Percentiles rank a stretch among this genome's conserved stretches.
Conservation (phyloP, 1,284 basidiomycete species). For the Ustilago trichophora region DNA sequence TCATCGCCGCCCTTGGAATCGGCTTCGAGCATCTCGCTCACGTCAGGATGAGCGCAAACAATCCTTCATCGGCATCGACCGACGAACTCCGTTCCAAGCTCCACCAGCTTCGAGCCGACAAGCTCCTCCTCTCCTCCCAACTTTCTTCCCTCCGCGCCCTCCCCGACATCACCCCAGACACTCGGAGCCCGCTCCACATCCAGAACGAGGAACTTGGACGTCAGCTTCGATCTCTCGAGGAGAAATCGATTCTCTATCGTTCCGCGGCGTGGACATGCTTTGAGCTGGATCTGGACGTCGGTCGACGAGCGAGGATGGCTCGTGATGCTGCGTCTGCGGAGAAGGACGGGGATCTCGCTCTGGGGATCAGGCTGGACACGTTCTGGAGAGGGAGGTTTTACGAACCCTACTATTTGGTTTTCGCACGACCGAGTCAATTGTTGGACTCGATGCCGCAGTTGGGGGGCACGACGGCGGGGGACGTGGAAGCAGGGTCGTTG, state of each 20-base stretch:
- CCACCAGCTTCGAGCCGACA: conserved; percentile 37
- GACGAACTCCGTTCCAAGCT: conserved; percentile 24
- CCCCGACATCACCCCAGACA: conserved; percentile 1
- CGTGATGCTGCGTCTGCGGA: conserved; percentile 17
- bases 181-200: conserved; percentile 3
- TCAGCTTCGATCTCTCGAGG: conserved; percentile 34
- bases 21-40: background rate
- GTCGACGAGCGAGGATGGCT: conserved; percentile 35
- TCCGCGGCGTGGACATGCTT: conserved; percentile 51
- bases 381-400: conserved; percentile 49
- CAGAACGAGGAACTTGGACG: conserved; percentile 28
- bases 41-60: conserved; percentile 5
- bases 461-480: conserved; percentile 16
- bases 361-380: conserved; percentile 51
- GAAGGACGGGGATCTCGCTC: conserved; percentile 36
- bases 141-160: conserved; percentile 28
- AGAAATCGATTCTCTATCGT: conserved; percentile 46
- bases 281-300: conserved; percentile 53
- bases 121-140: conserved; percentile 29
- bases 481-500: conserved; percentile 13
- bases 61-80: conserved; percentile 10
- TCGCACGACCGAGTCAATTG: conserved; percentile 42
- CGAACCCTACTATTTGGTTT: conserved; percentile 53
- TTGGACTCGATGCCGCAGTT: conserved; percentile 28
- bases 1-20: background rate